Percentiles rank a stretch among this genome's conserved stretches.
Conservation (phyloP, 176 grass and related monocot genomes). For the Carex myosuroides region DNA sequence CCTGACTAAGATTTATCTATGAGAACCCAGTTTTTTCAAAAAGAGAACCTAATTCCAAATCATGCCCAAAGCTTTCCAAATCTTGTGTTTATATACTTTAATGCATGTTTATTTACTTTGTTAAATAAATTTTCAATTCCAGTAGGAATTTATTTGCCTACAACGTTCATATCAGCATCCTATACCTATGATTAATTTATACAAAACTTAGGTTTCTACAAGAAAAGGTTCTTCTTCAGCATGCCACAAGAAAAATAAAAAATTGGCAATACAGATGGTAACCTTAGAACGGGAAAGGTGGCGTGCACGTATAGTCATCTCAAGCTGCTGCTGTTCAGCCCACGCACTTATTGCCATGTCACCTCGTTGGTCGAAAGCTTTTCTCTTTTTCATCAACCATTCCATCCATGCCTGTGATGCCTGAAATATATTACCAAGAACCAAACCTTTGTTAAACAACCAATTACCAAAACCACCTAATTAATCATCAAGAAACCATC, state of each 20-base stretch:
- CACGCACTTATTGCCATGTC: slow-evolving; percentile 92
- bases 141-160: not conserved
- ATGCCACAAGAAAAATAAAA: slow-evolving; percentile 11
- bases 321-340: slow-evolving; percentile 81
- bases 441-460: not conserved
- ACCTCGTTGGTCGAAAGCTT: slow-evolving; percentile 83
- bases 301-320: slow-evolving; percentile 63
- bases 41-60: not conserved
- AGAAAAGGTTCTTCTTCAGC: not conserved
- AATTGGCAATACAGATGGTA: not conserved
- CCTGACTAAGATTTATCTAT: not conserved
- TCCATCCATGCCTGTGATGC: slow-evolving; percentile 78
- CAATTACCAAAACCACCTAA: slow-evolving; percentile 9
- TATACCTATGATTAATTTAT: not conserved
- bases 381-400: slow-evolving; percentile 89
- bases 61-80: not conserved
- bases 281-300: slow-evolving; percentile 86
- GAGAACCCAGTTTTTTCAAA: not conserved
- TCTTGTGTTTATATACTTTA: not conserved
- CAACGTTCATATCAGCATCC: not conserved
- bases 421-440: slow-evolving; percentile 19
- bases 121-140: not conserved
- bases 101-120: not conserved
- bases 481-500: not conserved
- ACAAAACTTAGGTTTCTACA: not conserved